Conservation (phyloP, 2,329 filamentous ascomycete species). For the Thelonectria olida region DNA sequence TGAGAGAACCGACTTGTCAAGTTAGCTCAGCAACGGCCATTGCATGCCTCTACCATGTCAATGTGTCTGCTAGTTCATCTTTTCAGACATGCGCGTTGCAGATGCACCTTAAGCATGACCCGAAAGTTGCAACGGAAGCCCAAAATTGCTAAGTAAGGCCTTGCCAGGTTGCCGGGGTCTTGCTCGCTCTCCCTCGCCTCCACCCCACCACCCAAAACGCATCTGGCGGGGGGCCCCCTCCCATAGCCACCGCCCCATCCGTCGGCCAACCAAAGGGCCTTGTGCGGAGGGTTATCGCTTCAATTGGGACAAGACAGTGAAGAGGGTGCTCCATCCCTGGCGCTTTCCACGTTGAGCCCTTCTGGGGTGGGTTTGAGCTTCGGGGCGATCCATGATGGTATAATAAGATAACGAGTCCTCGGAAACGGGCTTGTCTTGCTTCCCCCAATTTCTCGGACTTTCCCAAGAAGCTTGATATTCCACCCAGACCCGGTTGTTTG, state of each 20-base stretch:
- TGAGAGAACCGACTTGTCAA: too few relatives aligned
- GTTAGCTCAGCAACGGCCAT: too few relatives aligned
- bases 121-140: neutral
- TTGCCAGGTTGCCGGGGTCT: slow-evolving; percentile 4
- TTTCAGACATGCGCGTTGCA: too few relatives aligned
- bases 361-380: slow-evolving; percentile 4
- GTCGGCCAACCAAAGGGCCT: slow-evolving; percentile 25
- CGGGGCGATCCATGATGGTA: neutral
- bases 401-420: neutral
- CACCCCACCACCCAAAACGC: slow-evolving; percentile 3
- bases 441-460: neutral
- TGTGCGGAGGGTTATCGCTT: slow-evolving; percentile 11
- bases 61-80: too few relatives aligned
- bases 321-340: neutral
- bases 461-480: neutral
- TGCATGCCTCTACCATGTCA: too few relatives aligned
- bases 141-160: too few relatives aligned
- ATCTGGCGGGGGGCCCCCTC: slow-evolving; percentile 16
- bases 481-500: neutral
- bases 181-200: neutral
- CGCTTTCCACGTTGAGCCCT: neutral
- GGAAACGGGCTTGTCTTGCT: neutral
- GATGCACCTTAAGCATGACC: neutral
- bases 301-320: slow-evolving; percentile 20
- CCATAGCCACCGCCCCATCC: slow-evolving; percentile 28